Base-by-base conservation (phyloP, 768 basidiomycete genomes). In the Pisolithus albus region DNA sequence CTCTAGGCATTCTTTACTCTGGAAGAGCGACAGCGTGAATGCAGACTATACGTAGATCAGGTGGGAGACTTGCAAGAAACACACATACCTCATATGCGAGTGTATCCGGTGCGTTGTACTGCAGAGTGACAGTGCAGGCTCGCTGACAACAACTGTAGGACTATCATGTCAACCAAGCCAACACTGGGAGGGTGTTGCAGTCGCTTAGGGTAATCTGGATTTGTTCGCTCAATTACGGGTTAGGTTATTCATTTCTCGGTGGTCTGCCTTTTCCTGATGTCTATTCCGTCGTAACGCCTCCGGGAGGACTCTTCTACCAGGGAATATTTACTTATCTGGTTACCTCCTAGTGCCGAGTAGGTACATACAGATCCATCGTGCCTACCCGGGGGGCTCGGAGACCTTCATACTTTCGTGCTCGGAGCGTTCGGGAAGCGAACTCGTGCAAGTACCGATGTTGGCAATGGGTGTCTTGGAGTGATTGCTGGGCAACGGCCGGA, bases 21-120 rank as follows among this genome's bases (percentile, higher is more conserved):
- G 7, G 95, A 99, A 64, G 88, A 91, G 55, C 78, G 94, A 4
- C 95, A 98, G 65, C 90, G 86, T 59, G 83, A 87, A 8, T 92
- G 89, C 59, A 75, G 95, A n/a, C 70, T 99, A 30, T 99, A 97
- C 60, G 75, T 98, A 24, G 90, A 94, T 66, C 75, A 72, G 19
- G 86, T 97, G 34, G 92, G 92, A 1, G 94, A 98, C 64, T 79
- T 96, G 49, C 67, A 97, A 32, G 70, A 83, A 41, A 75, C 66
- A 36, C 82, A 93, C 62, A 81, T 95, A 67, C 74, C 81, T 0
- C 81, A 83, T 56, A 88, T 95, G 82, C 73, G 68, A 7, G 78
- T 86, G 16, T 97, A 96, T 62, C 82, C 84, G 78, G 91, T 87
- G 49, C 37, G 78, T 61, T 34, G 7, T 24, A 18, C 26, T 36